phyloP scores from a whole-genome alignment of 2,329 filamentous ascomycete species.

The Verticillium alfalfae region DNA sequence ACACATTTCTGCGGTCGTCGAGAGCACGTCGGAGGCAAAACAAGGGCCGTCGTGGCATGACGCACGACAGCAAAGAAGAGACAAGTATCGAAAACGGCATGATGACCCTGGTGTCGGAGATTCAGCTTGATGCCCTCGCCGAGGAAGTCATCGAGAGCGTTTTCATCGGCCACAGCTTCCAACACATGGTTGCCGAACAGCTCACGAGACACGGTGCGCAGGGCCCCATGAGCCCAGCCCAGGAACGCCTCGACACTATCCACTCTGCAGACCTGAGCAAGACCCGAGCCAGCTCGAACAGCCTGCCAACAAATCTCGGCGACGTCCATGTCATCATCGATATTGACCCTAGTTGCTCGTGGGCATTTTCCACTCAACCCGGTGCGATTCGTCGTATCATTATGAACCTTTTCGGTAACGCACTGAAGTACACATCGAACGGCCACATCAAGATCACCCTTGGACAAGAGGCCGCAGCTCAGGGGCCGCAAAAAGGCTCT shows the following conservation, averaged over 20 bases:
- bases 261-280: slow-evolving; percentile 6
- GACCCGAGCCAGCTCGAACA: slow-evolving; percentile 2
- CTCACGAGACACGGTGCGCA: slow-evolving; percentile 21
- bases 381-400: slow-evolving; percentile 45
- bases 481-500: slow-evolving; percentile 12
- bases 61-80: slow-evolving; percentile 4
- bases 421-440: slow-evolving; percentile 44
- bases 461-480: slow-evolving; percentile 11
- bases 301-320: slow-evolving; percentile 14
- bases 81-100: slow-evolving; percentile 14
- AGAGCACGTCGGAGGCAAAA: slow-evolving; percentile 13
- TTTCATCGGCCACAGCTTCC: slow-evolving; percentile 29
- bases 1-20: slow-evolving; percentile 19
- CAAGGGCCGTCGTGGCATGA: slow-evolving; percentile 4
- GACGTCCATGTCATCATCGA: slow-evolving; percentile 39
- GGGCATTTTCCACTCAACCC: slow-evolving; percentile 49
- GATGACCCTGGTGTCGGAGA: slow-evolving; percentile 21
- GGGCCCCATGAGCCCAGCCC: slow-evolving; percentile 8
- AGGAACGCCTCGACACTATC: slow-evolving; percentile 11
- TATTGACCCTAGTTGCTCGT: slow-evolving; percentile 36
- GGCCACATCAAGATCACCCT: slow-evolving; percentile 35
- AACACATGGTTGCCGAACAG: slow-evolving; percentile 21
- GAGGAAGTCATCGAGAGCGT: slow-evolving; percentile 34
- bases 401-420: slow-evolving; percentile 49
- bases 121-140: slow-evolving; percentile 24